Evolutionary conservation across 345 rosid genomes (phyloP).

Genomic region (Acer negundo): DNA sequence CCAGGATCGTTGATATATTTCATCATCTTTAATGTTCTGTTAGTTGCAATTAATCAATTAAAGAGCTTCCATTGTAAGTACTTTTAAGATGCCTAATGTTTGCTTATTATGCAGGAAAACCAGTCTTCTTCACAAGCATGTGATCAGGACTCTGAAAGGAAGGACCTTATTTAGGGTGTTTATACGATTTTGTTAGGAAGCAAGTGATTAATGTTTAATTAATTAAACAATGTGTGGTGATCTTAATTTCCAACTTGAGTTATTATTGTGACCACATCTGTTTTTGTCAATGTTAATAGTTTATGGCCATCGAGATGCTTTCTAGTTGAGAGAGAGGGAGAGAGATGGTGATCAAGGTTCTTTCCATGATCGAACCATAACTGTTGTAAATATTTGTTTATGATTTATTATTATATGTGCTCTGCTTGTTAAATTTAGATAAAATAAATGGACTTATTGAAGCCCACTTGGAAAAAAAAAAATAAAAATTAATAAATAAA

Average conservation of each 20-base stretch:
- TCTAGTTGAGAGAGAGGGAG: background rate
- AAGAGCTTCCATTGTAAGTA: background rate
- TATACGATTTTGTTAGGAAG: constrained; percentile 30
- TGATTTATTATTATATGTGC: background rate
- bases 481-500: background rate
- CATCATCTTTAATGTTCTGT: background rate
- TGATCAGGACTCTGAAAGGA: background rate
- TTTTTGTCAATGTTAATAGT: no score
- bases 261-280: constrained; percentile 14
- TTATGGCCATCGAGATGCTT: no score
- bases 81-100: constrained; percentile 8
- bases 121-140: constrained; percentile 19
- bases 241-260: background rate
- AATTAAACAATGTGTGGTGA: constrained; percentile 3
- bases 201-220: background rate
- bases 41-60: background rate
- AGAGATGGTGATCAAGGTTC: constrained; percentile 7
- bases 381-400: constrained; percentile 28
- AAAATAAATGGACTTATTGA: background rate
- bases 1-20: background rate
- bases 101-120: constrained; percentile 29
- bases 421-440: background rate
- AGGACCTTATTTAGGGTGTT: constrained; percentile 1
- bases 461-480: background rate
- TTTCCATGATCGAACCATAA: constrained; percentile 18